Conservation (phyloP, 805 yeast species). For the Saccharomycopsis fibuligera region DNA sequence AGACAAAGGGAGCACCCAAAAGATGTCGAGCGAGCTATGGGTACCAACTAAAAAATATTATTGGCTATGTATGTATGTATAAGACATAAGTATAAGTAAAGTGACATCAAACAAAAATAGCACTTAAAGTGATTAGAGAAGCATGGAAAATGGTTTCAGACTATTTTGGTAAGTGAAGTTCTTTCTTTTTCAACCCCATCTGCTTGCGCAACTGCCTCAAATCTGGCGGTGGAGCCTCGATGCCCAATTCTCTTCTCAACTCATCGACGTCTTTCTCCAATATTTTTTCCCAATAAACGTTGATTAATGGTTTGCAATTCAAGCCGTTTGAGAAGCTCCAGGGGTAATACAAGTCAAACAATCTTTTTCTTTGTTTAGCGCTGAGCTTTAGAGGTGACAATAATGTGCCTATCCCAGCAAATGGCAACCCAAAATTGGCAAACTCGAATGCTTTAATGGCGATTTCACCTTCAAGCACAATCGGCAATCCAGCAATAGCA, state of each 20-base stretch:
- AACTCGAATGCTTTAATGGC: slow-evolving; percentile 90
- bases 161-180: background rate
- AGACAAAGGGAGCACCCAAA: too few species aligned
- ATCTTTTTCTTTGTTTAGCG: slow-evolving; percentile 52
- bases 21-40: too few species aligned
- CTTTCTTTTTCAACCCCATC: slow-evolving; percentile 24
- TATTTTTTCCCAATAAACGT: slow-evolving; percentile 87
- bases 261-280: slow-evolving; percentile 68
- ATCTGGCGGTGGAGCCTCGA: slow-evolving; percentile 67
- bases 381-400: slow-evolving; percentile 79
- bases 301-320: slow-evolving; percentile 67
- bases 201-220: slow-evolving; percentile 55
- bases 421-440: slow-evolving; percentile 86
- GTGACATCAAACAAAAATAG: too few species aligned
- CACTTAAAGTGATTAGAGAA: too few species aligned
- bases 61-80: too few species aligned
- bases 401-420: slow-evolving; percentile 91
- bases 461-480: slow-evolving; percentile 92
- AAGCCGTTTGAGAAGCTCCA: slow-evolving; percentile 80
- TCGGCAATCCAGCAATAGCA: slow-evolving; percentile 83
- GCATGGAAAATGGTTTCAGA: too few species aligned
- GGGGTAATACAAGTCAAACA: slow-evolving; percentile 69
- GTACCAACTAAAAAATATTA: too few species aligned
- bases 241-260: slow-evolving; percentile 63
- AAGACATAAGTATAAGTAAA: too few species aligned